A percentile compares a stretch with the other conserved stretches of the same genome.
Conservation (phyloP, 2,329 filamentous ascomycete species). For the Fusarium sp. region DNA sequence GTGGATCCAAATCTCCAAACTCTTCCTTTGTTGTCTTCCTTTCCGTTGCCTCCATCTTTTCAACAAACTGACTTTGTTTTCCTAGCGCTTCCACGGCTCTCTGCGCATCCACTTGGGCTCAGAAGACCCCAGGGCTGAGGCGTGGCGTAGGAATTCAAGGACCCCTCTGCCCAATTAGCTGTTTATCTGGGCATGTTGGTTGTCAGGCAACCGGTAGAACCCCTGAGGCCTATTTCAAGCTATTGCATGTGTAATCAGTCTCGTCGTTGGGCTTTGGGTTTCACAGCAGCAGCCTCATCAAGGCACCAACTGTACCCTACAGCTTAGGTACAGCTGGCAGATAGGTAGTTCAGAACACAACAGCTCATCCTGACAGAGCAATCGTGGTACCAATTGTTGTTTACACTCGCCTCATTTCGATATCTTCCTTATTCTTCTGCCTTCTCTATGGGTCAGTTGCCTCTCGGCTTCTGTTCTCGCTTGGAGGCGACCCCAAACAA, state of each 20-base stretch:
- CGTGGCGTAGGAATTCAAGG: constrained; percentile 21
- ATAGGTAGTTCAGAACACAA: not conserved
- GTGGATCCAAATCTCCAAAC: constrained; percentile 24
- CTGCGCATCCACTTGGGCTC: constrained; percentile 37
- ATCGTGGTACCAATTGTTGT: not conserved
- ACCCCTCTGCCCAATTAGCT: constrained; percentile 11
- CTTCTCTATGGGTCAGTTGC: constrained; percentile 4
- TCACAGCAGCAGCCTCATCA: constrained; percentile 18
- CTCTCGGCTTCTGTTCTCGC: constrained; percentile 3
- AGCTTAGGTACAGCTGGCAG: not conserved
- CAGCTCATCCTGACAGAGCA: not conserved
- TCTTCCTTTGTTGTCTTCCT: constrained; percentile 24
- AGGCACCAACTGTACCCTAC: constrained; percentile 19
- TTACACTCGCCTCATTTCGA: constrained; percentile 1
- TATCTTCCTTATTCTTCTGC: constrained; percentile 3
- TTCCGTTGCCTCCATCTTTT: constrained; percentile 23
- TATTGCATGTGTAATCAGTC: not conserved
- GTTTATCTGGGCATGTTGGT: not conserved
- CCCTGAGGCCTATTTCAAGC: constrained; percentile 1
- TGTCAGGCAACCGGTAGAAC: constrained; percentile 9
- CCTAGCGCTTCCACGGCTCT: constrained; percentile 40
- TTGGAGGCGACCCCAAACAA: constrained; percentile 5
- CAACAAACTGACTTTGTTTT: constrained; percentile 19
- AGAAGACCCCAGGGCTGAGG: constrained; percentile 21
- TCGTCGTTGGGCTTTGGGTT: constrained; percentile 21